phyloP scores from a whole-genome alignment of 1,284 basidiomycete species.

The Tilletia walkeri region DNA sequence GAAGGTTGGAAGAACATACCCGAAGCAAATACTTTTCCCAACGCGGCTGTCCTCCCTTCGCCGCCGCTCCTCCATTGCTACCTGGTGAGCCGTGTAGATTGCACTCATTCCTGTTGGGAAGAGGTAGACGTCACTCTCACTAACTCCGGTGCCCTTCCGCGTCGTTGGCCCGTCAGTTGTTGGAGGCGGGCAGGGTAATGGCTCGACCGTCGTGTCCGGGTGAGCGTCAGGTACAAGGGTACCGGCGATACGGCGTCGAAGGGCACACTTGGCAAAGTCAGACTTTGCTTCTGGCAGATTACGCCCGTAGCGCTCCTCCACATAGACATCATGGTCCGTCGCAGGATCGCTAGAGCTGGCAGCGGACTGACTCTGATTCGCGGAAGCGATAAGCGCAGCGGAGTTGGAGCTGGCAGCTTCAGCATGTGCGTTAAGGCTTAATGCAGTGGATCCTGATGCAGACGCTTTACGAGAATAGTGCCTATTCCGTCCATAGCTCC shows the following conservation, averaged over 20 bases:
- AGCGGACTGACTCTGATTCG: background rate
- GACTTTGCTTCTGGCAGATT: slow-evolving; percentile 78
- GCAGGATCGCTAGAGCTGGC: slow-evolving; percentile 48
- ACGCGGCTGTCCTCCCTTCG: slow-evolving; percentile 29
- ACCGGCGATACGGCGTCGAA: slow-evolving; percentile 84
- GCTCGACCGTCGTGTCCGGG: slow-evolving; percentile 18
- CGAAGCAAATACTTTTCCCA: slow-evolving; percentile 88
- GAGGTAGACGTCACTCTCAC: slow-evolving; percentile 81
- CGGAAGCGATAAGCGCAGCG: background rate
- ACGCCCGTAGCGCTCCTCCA: slow-evolving; percentile 94
- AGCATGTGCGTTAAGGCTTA: background rate
- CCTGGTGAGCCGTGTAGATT: slow-evolving; percentile 84
- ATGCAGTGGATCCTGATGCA: background rate
- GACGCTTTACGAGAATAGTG: slow-evolving; percentile 28
- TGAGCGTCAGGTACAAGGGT: slow-evolving; percentile 61
- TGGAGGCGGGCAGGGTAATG: slow-evolving; percentile 24
- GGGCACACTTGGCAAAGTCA: slow-evolving; percentile 75
- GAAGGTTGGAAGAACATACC: slow-evolving; percentile 20
- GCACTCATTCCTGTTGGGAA: slow-evolving; percentile 87
- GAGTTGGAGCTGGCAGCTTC: no score
- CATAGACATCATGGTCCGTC: slow-evolving; percentile 61
- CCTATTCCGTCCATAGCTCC: slow-evolving; percentile 28
- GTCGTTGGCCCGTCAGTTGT: background rate
- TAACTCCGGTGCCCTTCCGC: slow-evolving; percentile 39
- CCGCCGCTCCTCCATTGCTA: slow-evolving; percentile 41